Base-by-base conservation (phyloP, 2,329 filamentous ascomycete species). In the Chaetothyriales sp. region DNA sequence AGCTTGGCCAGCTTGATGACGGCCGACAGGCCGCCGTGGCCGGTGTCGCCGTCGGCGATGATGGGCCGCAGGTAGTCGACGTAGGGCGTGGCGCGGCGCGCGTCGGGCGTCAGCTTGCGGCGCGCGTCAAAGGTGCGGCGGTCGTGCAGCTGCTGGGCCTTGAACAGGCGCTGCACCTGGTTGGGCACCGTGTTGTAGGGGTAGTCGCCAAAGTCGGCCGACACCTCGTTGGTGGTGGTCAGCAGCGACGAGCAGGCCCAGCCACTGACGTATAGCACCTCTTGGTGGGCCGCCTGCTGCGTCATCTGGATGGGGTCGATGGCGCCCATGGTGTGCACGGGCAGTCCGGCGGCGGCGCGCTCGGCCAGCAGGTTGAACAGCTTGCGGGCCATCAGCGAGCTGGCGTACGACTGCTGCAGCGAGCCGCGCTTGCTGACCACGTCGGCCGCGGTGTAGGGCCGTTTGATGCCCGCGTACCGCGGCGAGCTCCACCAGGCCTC, bases 221-320 rank as follows among this genome's bases (percentile, higher is more conserved):
- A 95, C 25, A 98, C 92, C 68, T 98, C 92, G 71, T 98, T 97
- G 40, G 92, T 97, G 8, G 82, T 83, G 3, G 90, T 97, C 46
- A 98, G 75, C 18, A 95, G 80, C 0, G 89, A 90, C 0, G 90
- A 97, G 71, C 92, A 97, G 4, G 92, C 92, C 92, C 92, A 98
- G 56, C 92, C 92, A 0, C 89, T 95, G 57, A 98, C 77, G 70
- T 98, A 98, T 46, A 98, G 77, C 18, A 95, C 86, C 67, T 98
- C 90, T 67, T 97, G 92, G 70, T 97, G 86, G 5, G 86, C 80
- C 15, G 92, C 92, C 73, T 97, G 92, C 69, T 98, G 92, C 47
- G 92, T 95, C 92, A 98, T 97, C 72, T 98, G 92, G 9, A 97
- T 82, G n/a, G 92, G 92, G 65, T 98, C 92, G 69, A 98, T 94